These are phyloP conservation scores for Colletotrichum sp. DNA, from an alignment of 2,329 filamentous ascomycete species.

Conservation along the genomic window DNA sequence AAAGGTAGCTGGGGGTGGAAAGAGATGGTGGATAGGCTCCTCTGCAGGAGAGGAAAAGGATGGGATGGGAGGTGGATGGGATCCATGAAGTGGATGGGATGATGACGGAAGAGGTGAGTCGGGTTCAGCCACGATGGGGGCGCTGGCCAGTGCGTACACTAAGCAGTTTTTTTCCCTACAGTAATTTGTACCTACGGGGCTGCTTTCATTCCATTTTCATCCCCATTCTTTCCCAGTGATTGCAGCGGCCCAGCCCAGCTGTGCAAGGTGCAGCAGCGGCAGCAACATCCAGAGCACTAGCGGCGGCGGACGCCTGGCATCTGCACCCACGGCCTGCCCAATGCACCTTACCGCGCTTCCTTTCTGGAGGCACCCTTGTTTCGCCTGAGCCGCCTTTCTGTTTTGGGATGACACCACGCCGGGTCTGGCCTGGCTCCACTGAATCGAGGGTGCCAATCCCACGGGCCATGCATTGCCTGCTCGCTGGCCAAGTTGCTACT, in stretches of 20 bases:
- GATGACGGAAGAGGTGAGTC: slow-evolving; percentile 19
- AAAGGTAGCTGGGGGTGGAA: background rate
- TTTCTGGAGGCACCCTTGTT: slow-evolving; percentile 6
- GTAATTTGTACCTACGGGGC: background rate
- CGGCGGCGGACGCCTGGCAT: background rate
- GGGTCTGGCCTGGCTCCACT: background rate
- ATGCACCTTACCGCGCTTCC: slow-evolving; percentile 8
- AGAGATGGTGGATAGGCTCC: slow-evolving; percentile 4
- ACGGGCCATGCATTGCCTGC: background rate
- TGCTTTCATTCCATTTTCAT: background rate
- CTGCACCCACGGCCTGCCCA: background rate
- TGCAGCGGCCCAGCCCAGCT: background rate
- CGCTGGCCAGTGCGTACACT: background rate
- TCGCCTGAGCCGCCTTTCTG: slow-evolving; percentile 5
- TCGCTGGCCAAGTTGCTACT: background rate
- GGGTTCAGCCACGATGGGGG: slow-evolving; percentile 16
- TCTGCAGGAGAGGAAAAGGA: background rate
- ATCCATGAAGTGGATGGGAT: slow-evolving; percentile 6
- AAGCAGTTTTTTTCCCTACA: background rate
- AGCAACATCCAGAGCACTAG: background rate
- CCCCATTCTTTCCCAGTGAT: background rate
- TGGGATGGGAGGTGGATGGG: slow-evolving; percentile 8
- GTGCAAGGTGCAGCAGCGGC: background rate
- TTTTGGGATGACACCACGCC: slow-evolving; percentile 4
- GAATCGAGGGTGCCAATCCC: background rate